Conservation (phyloP, 169 alveolate genomes). For the Miamiensis avidus region DNA sequence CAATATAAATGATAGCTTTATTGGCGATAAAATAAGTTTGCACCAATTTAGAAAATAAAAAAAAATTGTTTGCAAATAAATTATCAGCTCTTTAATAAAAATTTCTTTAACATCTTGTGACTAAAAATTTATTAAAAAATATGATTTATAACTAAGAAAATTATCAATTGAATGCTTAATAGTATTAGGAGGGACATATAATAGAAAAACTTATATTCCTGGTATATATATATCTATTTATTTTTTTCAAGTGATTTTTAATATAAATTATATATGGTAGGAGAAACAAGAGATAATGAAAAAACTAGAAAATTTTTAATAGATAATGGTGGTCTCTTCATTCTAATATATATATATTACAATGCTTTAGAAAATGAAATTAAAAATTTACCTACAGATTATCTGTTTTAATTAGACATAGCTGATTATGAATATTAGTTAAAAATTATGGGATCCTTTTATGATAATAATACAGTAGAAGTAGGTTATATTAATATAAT, state of each 20-base stretch:
- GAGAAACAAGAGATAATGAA: slow-evolving; percentile 20
- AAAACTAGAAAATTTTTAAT: slow-evolving; percentile 3
- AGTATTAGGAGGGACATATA: slow-evolving; percentile 12
- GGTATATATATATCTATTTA: not conserved
- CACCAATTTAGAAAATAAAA: slow-evolving; percentile 1
- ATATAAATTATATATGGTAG: not conserved
- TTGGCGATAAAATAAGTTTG: not conserved
- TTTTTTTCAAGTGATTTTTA: not conserved
- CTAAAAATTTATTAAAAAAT: slow-evolving; percentile 11
- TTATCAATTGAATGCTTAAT: slow-evolving; percentile 17
- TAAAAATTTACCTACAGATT: slow-evolving; percentile 7
- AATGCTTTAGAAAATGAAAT: not conserved
- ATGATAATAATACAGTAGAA: no score
- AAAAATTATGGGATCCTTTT: no score
- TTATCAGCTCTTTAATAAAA: not conserved
- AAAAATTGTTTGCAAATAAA: not conserved
- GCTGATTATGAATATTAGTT: not conserved
- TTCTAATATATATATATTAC: not conserved
- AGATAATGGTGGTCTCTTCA: slow-evolving; percentile 12
- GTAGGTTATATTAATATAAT: no score
- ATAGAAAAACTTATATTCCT: slow-evolving; percentile 11
- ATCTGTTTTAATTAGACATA: slow-evolving; percentile 1
- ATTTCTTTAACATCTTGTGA: not conserved
- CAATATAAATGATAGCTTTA: not conserved
- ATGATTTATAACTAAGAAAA: slow-evolving; percentile 3